Percentiles rank a stretch among this genome's conserved stretches.
These are phyloP conservation scores for Cutaneotrichosporon mucoides DNA, from an alignment of 1,284 basidiomycete genomes.

Conservation along the genomic window DNA sequence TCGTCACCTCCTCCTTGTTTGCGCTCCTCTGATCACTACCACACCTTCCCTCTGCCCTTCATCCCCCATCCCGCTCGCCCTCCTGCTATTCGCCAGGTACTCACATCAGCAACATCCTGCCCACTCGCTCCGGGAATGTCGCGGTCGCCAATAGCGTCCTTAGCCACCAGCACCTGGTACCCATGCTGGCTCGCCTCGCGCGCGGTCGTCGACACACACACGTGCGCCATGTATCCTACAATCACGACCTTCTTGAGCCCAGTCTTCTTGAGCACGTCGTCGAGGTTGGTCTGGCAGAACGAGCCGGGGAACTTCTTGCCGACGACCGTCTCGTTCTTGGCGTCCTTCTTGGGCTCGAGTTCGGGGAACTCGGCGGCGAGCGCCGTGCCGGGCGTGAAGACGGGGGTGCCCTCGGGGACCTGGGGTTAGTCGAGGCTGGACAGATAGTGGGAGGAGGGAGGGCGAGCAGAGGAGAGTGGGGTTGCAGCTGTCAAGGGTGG, in stretches of 20 bases:
- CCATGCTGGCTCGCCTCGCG: slow-evolving; percentile 27
- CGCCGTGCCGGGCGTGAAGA: slow-evolving; percentile 29
- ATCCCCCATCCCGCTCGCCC: too few relatives aligned
- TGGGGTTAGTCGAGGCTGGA: not conserved
- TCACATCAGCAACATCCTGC: slow-evolving; percentile 13
- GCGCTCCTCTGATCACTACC: too few relatives aligned
- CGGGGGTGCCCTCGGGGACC: slow-evolving; percentile 23
- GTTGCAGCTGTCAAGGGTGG: too few relatives aligned
- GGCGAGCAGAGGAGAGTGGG: too few relatives aligned
- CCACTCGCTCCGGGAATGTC: slow-evolving; percentile 28
- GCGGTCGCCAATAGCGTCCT: slow-evolving; percentile 28
- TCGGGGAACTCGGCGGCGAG: slow-evolving; percentile 27
- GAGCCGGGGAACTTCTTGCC: slow-evolving; percentile 24
- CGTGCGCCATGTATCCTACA: slow-evolving; percentile 32
- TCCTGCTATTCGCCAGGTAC: not conserved
- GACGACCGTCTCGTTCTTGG: slow-evolving; percentile 19
- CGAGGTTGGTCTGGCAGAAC: slow-evolving; percentile 27
- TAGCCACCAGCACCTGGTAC: slow-evolving; percentile 23
- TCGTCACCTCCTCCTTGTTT: too few relatives aligned
- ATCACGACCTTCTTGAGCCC: slow-evolving; percentile 24
- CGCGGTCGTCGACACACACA: slow-evolving; percentile 28
- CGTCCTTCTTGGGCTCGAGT: slow-evolving; percentile 11
- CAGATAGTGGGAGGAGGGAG: too few relatives aligned
- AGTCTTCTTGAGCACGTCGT: slow-evolving; percentile 18
- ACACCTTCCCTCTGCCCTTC: too few relatives aligned